Base-by-base conservation (phyloP, 768 basidiomycete species). In the Termitomyces sp. region DNA sequence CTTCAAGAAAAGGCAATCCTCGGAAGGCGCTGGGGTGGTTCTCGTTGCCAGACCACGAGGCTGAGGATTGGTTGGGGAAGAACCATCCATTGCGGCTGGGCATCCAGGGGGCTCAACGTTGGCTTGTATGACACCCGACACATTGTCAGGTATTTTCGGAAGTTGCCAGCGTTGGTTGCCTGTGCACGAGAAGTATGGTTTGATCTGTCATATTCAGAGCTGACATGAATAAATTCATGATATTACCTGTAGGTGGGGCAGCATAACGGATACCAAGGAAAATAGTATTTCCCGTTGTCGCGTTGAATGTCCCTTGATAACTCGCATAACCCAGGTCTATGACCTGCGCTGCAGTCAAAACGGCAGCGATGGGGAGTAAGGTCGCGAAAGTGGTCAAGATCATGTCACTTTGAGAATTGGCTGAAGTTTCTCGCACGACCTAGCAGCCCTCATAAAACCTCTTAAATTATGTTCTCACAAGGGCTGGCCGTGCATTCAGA, bases 231-330 rank as follows among this genome's bases (percentile, higher is more conserved):
- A 5, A 14, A 46, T 26, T 12, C 42, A 34, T 1, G 7, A 8
- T 54, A 70, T 24, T 24, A 76, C 79, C 79, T 26, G 71, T 57
- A 2, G 81, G 79, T 26, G 77, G 66, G 17, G 77, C 77, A 10
- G 81, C 80, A 65, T 76, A 82, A 8, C 80, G 71, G 43, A 80
- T 70, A 0, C 74, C 74, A 11, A 77, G 65, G 56, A 75, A 79
- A 17, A 64, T 59, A 0, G 71, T 70, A 55, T 73, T 68, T 15
- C 63, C 62, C 5, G 70, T 70, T 0, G 66, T 65, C 0, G 66
- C 41, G 51, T 76, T 67, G 12, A 73, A 61, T 0, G 62, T 51
- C 1, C 77, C 79, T 63, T 74, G 68, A 54, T 78, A 80, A 53
- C 65, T 63, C 0, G 78, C 73, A 58, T 78, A 77, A 2, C 77